Evolutionary conservation across 2,329 filamentous ascomycete genomes (phyloP).

Genomic region (Ascochyta pisi): DNA sequence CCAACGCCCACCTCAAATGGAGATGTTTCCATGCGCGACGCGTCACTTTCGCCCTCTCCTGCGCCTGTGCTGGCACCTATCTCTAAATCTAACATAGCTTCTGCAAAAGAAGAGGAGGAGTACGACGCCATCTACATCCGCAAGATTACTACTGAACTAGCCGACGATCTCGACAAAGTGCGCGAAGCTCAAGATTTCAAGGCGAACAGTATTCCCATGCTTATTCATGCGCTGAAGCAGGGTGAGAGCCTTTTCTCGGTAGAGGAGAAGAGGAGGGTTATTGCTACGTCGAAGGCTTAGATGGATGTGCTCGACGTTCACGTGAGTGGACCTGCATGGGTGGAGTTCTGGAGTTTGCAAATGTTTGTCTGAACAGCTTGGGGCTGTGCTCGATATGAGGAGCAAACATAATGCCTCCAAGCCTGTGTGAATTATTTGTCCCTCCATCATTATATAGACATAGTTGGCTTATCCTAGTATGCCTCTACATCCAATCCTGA

Average conservation of each 20-base stretch:
- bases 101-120: conserved; percentile 27
- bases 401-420: neutral
- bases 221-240: conserved; percentile 73
- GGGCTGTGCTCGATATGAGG: neutral
- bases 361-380: neutral
- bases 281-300: conserved; percentile 26
- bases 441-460: neutral
- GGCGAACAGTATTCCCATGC: conserved; percentile 65
- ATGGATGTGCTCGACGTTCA: neutral
- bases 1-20: conserved; percentile 6
- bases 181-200: conserved; percentile 75
- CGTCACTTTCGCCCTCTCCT: conserved; percentile 11
- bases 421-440: neutral
- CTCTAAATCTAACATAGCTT: conserved; percentile 8
- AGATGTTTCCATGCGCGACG: conserved; percentile 32
- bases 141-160: conserved; percentile 72
- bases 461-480: conserved; percentile 20
- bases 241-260: conserved; percentile 67
- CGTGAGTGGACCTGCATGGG: conserved; percentile 1
- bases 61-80: neutral
- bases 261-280: conserved; percentile 59
- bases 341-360: conserved; percentile 24
- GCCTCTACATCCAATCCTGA: conserved; percentile 51
- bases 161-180: conserved; percentile 75
- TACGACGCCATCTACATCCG: conserved; percentile 75